Percentiles rank a stretch among this genome's conserved stretches.
Evolutionary conservation across 208 protist species (phyloP).

Genomic region (Trypanosoma scelopori): DNA sequence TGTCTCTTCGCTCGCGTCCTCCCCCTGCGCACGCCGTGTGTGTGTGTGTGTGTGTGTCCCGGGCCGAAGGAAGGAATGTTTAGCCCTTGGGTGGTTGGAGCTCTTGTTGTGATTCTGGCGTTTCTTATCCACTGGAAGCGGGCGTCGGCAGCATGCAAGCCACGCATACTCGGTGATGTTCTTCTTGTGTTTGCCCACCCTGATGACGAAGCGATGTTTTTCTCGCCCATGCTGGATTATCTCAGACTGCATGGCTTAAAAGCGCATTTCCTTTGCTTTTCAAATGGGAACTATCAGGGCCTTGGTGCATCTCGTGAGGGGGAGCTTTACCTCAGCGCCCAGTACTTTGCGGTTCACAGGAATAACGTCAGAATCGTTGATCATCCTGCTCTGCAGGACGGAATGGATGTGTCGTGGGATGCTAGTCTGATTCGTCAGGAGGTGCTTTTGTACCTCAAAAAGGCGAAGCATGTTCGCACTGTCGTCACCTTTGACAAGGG

Average conservation of each 20-base stretch:
- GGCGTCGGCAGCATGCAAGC: slow-evolving; percentile 19
- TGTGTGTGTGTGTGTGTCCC: slow-evolving; percentile 4
- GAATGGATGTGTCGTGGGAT: slow-evolving; percentile 76
- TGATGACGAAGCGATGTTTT: slow-evolving; percentile 94
- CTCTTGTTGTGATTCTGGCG: slow-evolving; percentile 24
- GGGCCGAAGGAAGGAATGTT: slow-evolving; percentile 19
- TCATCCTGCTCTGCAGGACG: slow-evolving; percentile 85
- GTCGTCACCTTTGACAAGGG: slow-evolving; percentile 95
- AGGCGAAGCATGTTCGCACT: slow-evolving; percentile 63
- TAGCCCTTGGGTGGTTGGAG: slow-evolving; percentile 5
- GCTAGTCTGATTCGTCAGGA: slow-evolving; percentile 44
- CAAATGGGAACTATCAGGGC: slow-evolving; percentile 87
- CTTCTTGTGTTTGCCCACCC: slow-evolving; percentile 91
- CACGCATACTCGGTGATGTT: slow-evolving; percentile 70
- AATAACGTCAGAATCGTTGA: slow-evolving; percentile 72
- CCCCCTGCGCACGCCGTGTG: not conserved
- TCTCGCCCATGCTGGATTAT: slow-evolving; percentile 68
- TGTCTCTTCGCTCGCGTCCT: slow-evolving; percentile 6
- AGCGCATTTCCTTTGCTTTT: slow-evolving; percentile 93
- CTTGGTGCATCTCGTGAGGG: slow-evolving; percentile 71
- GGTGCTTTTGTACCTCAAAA: slow-evolving; percentile 61
- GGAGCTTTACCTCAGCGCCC: slow-evolving; percentile 88
- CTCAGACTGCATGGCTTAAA: slow-evolving; percentile 38
- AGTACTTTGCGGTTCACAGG: slow-evolving; percentile 63
- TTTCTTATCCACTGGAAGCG: slow-evolving; percentile 55